These are phyloP conservation scores for Cercospora brassicicola DNA, from an alignment of 2,329 filamentous ascomycete species.

Conservation along the genomic window DNA sequence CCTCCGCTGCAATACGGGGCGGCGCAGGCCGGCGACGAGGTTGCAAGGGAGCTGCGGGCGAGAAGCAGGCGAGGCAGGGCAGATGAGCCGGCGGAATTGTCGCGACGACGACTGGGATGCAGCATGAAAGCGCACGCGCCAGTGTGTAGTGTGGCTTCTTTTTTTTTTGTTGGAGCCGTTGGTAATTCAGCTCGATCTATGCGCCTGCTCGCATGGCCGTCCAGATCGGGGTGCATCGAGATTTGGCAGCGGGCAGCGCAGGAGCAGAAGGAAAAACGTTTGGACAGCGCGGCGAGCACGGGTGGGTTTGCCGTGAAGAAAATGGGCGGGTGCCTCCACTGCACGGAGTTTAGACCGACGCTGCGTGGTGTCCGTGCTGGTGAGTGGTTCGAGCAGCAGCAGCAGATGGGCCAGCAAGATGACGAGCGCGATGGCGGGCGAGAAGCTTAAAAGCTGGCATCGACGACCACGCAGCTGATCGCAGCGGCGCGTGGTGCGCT, in stretches of 20 bases:
- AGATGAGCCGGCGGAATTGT: constrained; percentile 2
- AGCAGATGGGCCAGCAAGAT: background rate
- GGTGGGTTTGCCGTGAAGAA: background rate
- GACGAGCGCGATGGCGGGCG: background rate
- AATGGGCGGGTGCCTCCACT: background rate
- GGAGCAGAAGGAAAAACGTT: background rate
- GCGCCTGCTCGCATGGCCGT: background rate
- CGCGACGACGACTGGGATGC: constrained; percentile 1
- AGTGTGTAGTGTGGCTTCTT: background rate
- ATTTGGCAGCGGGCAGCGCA: background rate
- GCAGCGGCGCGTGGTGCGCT: background rate
- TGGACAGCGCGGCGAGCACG: background rate
- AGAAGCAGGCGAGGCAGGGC: background rate
- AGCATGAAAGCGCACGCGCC: background rate
- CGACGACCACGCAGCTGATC: background rate
- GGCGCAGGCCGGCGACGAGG: background rate
- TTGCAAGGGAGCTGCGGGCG: background rate
- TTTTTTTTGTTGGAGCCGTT: constrained; percentile 1
- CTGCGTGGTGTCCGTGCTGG: background rate
- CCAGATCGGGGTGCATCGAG: background rate
- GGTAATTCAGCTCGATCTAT: background rate
- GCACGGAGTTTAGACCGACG: background rate
- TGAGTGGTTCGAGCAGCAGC: background rate
- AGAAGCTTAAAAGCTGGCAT: background rate
- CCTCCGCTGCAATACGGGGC: background rate